Conservation (phyloP, 371 early-diverging fungal species). For the Capniomyces stellatus region DNA sequence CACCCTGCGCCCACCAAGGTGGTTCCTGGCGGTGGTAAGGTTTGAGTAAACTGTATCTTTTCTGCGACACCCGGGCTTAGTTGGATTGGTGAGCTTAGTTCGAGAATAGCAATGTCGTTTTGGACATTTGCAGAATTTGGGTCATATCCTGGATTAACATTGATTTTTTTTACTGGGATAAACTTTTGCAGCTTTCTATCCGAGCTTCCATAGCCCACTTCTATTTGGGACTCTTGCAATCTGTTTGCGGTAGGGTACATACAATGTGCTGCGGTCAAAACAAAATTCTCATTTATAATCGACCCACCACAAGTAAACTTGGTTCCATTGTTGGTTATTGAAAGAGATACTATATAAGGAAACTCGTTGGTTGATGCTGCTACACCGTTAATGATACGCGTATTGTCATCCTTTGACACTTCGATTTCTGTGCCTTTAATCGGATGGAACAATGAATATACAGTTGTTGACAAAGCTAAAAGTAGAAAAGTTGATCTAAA, state of each 20-base stretch:
- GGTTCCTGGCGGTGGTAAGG: neutral
- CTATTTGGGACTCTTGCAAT: neutral
- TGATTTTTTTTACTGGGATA: slow-evolving; percentile 5
- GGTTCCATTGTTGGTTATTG: neutral
- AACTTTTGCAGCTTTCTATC: slow-evolving; percentile 6
- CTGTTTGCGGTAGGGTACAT: slow-evolving; percentile 4
- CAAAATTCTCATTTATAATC: slow-evolving; percentile 16
- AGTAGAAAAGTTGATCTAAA: no score
- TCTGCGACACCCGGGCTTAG: neutral
- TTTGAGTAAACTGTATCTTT: neutral
- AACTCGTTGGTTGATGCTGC: neutral
- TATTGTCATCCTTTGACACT: no score
- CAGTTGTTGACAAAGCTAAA: no score
- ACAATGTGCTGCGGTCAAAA: slow-evolving; percentile 32
- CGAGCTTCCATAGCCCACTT: slow-evolving; percentile 11
- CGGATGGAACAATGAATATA: no score
- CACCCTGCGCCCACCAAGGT: neutral
- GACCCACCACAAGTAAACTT: slow-evolving; percentile 23
- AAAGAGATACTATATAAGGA: neutral
- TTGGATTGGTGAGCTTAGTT: slow-evolving; percentile 4
- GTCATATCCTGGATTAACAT: slow-evolving; percentile 14
- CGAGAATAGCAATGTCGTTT: slow-evolving; percentile 18
- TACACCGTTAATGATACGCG: slow-evolving; percentile 1
- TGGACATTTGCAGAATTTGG: neutral
- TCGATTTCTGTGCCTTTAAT: no score